These are phyloP conservation scores for Epichloe bromicola DNA, from an alignment of 2,329 filamentous ascomycete species.

Conservation along the genomic window DNA sequence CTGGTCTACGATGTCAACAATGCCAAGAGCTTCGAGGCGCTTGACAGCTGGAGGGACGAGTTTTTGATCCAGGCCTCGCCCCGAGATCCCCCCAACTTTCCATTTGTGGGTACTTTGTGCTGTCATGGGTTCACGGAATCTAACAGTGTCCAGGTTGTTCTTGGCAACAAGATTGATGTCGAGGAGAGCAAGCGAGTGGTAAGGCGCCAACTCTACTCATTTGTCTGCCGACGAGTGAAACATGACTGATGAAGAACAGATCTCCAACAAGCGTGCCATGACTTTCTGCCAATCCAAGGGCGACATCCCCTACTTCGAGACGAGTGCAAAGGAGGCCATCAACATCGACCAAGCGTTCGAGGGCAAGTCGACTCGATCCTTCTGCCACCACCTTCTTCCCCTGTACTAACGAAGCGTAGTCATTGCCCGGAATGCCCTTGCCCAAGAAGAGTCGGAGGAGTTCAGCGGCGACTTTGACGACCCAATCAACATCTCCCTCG, in stretches of 20 bases:
- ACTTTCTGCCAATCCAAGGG: constrained; percentile 97
- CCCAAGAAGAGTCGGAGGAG: constrained; percentile 95
- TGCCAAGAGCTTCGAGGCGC: constrained; percentile 94
- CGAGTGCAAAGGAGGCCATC: constrained; percentile 94
- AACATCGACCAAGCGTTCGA: constrained; percentile 81
- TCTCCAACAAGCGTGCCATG: constrained; percentile 90
- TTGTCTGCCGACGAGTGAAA: background rate
- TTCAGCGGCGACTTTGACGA: constrained; percentile 96
- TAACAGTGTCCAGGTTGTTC: constrained; percentile 53
- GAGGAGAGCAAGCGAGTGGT: constrained; percentile 95
- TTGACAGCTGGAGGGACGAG: constrained; percentile 97
- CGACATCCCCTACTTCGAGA: constrained; percentile 97
- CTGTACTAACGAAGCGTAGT: constrained; percentile 37
- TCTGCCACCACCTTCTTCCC: background rate
- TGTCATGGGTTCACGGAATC: background rate
- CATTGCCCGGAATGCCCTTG: constrained; percentile 88
- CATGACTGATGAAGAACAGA: constrained; percentile 32
- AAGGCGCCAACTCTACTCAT: constrained; percentile 15
- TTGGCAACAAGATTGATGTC: constrained; percentile 98
- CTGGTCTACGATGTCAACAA: constrained; percentile 98
- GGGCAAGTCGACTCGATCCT: constrained; percentile 28
- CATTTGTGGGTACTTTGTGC: constrained; percentile 56
- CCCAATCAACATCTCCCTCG: constrained; percentile 95
- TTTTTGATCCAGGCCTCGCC: constrained; percentile 96
- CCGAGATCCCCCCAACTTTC: constrained; percentile 96